phyloP scores from a whole-genome alignment of 2,329 filamentous ascomycete genomes.

The Podosphaera fusca region DNA sequence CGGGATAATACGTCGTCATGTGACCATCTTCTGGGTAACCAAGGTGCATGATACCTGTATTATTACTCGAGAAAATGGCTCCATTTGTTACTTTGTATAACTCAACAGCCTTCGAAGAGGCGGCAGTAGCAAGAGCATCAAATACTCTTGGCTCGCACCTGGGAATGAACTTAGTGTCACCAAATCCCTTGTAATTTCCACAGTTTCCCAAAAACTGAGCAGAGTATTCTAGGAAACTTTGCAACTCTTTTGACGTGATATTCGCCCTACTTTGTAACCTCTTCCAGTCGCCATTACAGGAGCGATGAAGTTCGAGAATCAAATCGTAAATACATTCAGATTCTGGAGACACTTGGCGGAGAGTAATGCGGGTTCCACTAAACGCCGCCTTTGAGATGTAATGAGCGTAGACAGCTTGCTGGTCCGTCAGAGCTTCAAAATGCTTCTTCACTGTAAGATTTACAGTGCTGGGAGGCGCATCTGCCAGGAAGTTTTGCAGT shows the following conservation, averaged over 20 bases:
- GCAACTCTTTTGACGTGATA: constrained; percentile 30
- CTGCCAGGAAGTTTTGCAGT: constrained; percentile 62
- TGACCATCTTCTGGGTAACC: constrained; percentile 55
- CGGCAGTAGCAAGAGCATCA: constrained; percentile 35
- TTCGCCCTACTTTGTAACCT: constrained; percentile 19
- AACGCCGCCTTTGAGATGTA: constrained; percentile 58
- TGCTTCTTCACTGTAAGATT: constrained; percentile 78
- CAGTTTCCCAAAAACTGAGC: constrained; percentile 59
- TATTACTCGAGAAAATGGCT: constrained; percentile 45
- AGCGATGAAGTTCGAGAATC: constrained; percentile 48
- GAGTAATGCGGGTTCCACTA: constrained; percentile 52
- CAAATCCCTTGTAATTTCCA: constrained; percentile 70
- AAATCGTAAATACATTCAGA: constrained; percentile 63
- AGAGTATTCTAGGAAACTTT: constrained; percentile 52
- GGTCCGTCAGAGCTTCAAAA: constrained; percentile 53
- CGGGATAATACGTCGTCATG: constrained; percentile 63
- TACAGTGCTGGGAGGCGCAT: constrained; percentile 73
- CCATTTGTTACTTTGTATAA: constrained; percentile 46
- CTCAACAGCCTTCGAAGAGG: constrained; percentile 31
- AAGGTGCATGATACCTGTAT: constrained; percentile 45
- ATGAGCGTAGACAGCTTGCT: constrained; percentile 79
- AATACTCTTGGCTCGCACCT: constrained; percentile 41
- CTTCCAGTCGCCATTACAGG: constrained; percentile 47
- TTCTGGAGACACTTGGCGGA: constrained; percentile 63
- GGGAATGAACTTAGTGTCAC: constrained; percentile 65